Evolutionary conservation across 1,139 yeast genomes (phyloP), one percentile per base, ranked within the genome.

Genomic region (Suhomyces kunorum): DNA sequence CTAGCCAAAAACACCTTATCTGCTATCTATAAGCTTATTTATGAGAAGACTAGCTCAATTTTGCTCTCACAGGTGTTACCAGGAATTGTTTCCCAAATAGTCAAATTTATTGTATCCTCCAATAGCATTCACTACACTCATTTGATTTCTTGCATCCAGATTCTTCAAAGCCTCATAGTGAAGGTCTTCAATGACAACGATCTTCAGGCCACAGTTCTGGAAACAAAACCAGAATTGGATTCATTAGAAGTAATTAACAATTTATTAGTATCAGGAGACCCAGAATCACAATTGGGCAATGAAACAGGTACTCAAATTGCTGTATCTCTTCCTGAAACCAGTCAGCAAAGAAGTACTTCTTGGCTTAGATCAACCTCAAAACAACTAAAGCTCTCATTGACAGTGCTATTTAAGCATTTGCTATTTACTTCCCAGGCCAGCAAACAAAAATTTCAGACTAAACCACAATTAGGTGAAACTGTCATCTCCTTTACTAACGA

Each of bases 341-440:
- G 32, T n/a, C 12, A 16, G 14, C 33, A 74, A 45, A 66, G 89
- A 48, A 71, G 80, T 2, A 61, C 64, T 9, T 56, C 77, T 8
- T 87, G 95, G 95, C 59, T 84, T 15, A 64, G 56, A 14, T 87
- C 83, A 0, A 82, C 90, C 0, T 68, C 83, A 2, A 64, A 67
- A 23, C 92, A 87, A 52, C 68, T 86, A 17, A 75, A 72, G 36
- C 55, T 71, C 5, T 70, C 80, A 2, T 59, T 81, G 26, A 48
- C 66, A 2, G 52, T 59, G 5, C 55, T 64, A 41, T 64, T 66
- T 56, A 60, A 62, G 48, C 49, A 58, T 33, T 34, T 63, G 9
- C 38, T 56, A 11, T 37, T 53, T 6, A 38, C 38, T 8, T 44
- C 51, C 1, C 42, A 36, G 12, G 36, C 46, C 3, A 47, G 43